A percentile compares a stretch with the other conserved stretches of the same genome.
phyloP scores from a whole-genome alignment of 1,284 basidiomycete species.

The Schizophyllum amplum region DNA sequence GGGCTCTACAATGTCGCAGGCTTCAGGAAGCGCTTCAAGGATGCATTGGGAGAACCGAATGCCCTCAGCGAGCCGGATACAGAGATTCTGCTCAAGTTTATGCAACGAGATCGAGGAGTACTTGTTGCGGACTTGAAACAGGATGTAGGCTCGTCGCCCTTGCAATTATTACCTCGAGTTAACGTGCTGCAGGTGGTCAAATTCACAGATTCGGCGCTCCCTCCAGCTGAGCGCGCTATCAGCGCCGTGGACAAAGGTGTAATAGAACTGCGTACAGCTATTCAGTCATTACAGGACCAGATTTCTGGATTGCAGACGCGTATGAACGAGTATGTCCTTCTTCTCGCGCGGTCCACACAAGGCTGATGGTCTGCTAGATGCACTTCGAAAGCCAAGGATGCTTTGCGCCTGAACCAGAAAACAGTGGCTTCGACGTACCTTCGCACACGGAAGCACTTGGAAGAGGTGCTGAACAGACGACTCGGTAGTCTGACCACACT shows the following conservation, averaged over 20 bases:
- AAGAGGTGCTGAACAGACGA: constrained; percentile 72
- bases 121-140: constrained; percentile 45
- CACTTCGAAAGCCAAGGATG: constrained; percentile 54
- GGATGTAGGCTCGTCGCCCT: constrained; percentile 41
- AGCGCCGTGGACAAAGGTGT: constrained; percentile 69
- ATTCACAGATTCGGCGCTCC: constrained; percentile 40
- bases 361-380: constrained; percentile 50
- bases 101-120: constrained; percentile 67
- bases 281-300: constrained; percentile 58
- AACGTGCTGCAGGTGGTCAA: constrained; percentile 58
- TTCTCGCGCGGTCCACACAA: constrained; percentile 7
- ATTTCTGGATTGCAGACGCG: constrained; percentile 57
- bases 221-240: constrained; percentile 37
- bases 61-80: constrained; percentile 53
- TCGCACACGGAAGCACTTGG: constrained; percentile 71
- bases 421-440: constrained; percentile 68
- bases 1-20: constrained; percentile 53
- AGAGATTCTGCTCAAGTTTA: constrained; percentile 65
- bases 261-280: constrained; percentile 63
- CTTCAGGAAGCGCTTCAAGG: constrained; percentile 56
- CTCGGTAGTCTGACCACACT: constrained; percentile 69
- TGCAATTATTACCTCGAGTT: not conserved
- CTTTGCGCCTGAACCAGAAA: constrained; percentile 66
- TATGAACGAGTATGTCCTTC: constrained; percentile 59
- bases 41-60: constrained; percentile 33